These are phyloP conservation scores for Sporothrix pseudoabietina DNA, from an alignment of 2,329 filamentous ascomycete genomes.

Conservation along the genomic window DNA sequence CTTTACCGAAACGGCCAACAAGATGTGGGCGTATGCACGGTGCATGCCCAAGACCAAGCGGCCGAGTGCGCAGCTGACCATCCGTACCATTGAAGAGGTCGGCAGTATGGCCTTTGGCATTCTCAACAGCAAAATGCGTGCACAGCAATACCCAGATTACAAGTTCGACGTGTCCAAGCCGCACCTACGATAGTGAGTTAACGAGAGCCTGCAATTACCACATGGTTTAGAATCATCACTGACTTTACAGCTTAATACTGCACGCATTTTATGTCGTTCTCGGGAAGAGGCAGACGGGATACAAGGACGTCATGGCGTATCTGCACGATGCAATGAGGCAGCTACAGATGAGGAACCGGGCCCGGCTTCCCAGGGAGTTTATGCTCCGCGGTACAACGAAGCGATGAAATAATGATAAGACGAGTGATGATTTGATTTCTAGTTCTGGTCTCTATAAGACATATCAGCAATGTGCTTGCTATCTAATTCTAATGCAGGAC, in stretches of 20 bases:
- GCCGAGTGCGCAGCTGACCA: constrained; percentile 63
- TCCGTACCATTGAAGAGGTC: constrained; percentile 65
- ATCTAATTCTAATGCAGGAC: constrained; percentile 4
- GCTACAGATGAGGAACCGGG: constrained; percentile 37
- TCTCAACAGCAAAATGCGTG: constrained; percentile 59
- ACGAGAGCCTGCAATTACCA: background rate
- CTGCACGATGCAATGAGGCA: constrained; percentile 54
- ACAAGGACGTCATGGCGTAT: constrained; percentile 68
- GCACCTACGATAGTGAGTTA: constrained; percentile 64
- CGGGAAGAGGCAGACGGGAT: constrained; percentile 69
- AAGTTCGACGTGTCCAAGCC: constrained; percentile 60
- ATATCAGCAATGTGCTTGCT: background rate
- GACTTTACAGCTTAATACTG: constrained; percentile 61
- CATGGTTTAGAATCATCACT: constrained; percentile 26
- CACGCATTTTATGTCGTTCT: constrained; percentile 71
- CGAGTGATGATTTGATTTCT: background rate
- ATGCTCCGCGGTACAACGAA: background rate
- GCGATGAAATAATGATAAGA: background rate
- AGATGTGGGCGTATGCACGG: constrained; percentile 64
- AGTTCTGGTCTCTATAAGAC: background rate
- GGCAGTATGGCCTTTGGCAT: constrained; percentile 65
- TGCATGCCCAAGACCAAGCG: constrained; percentile 60
- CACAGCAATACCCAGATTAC: constrained; percentile 53
- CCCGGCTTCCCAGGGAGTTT: constrained; percentile 30
- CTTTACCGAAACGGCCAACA: constrained; percentile 77